Conservation (phyloP, 441 rosid genomes). For the California macrophylla region DNA sequence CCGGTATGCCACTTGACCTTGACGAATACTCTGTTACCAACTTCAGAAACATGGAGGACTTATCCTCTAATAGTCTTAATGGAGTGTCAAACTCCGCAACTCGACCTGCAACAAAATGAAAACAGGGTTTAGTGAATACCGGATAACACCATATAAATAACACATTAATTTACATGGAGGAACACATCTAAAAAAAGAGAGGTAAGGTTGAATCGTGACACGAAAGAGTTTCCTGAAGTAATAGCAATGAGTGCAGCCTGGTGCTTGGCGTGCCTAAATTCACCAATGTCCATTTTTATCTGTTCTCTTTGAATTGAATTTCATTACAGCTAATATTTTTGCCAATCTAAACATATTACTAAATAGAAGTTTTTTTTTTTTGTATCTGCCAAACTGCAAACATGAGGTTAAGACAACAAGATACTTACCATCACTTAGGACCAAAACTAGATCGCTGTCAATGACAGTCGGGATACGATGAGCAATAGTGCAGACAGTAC, state of each 20-base stretch:
- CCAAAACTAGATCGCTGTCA: conserved; percentile 91
- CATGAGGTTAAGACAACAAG: conserved; percentile 12
- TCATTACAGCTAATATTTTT: neutral
- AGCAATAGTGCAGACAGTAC: conserved; percentile 97
- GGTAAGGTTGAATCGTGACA: neutral
- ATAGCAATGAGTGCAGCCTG: neutral
- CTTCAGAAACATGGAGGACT: conserved; percentile 90
- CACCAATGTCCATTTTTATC: too few species aligned
- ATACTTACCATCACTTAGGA: conserved; percentile 76
- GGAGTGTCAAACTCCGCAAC: conserved; percentile 95
- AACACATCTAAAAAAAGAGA: too few species aligned
- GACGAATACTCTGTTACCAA: conserved; percentile 85
- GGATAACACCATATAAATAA: neutral
- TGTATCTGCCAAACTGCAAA: too few species aligned
- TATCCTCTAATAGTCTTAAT: conserved; percentile 65
- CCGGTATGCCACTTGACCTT: conserved; percentile 89
- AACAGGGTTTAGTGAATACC: conserved; percentile 10
- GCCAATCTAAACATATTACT: too few species aligned
- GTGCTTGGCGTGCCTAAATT: too few species aligned
- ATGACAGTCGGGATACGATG: conserved; percentile 97
- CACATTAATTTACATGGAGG: too few species aligned
- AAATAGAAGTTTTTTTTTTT: neutral
- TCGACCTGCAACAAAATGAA: conserved; percentile 48
- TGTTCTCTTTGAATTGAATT: neutral
- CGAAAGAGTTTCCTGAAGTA: too few species aligned